A percentile compares a stretch with the other conserved stretches of the same genome.
These are phyloP conservation scores for Moricandia arvensis DNA, from an alignment of 345 rosid species.

Conservation along the genomic window DNA sequence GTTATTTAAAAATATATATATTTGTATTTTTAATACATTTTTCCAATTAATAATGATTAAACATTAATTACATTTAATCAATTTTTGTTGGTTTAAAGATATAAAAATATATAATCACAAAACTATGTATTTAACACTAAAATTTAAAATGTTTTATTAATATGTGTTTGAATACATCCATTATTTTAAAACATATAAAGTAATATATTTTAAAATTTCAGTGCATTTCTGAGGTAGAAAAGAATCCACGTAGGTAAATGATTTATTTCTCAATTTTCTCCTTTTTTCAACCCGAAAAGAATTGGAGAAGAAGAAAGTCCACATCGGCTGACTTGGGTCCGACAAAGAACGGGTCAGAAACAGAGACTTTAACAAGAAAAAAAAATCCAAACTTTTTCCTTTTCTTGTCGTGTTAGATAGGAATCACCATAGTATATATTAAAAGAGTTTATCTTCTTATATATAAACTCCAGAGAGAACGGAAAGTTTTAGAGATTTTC, in stretches of 20 bases:
- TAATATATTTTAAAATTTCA: too few species aligned
- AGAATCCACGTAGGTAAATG: not conserved
- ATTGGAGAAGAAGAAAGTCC: slow-evolving; percentile 15
- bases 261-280: not conserved
- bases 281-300: not conserved
- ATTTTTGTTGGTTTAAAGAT: too few species aligned
- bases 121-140: too few species aligned
- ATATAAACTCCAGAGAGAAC: not conserved
- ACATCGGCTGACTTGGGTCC: slow-evolving; percentile 34
- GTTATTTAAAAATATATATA: too few species aligned
- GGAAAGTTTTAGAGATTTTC: not conserved
- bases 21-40: too few species aligned
- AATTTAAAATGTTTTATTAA: too few species aligned
- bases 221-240: not conserved
- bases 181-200: too few species aligned
- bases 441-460: slow-evolving; percentile 18
- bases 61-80: too few species aligned
- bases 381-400: not conserved
- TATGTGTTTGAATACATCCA: too few species aligned
- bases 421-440: slow-evolving; percentile 24
- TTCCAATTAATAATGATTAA: too few species aligned
- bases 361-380: slow-evolving; percentile 18
- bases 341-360: slow-evolving; percentile 33
- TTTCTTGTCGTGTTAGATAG: slow-evolving; percentile 17
- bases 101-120: too few species aligned